Evolutionary conservation across 2,329 filamentous ascomycete species (phyloP).

Genomic region (Clonostachys solani): DNA sequence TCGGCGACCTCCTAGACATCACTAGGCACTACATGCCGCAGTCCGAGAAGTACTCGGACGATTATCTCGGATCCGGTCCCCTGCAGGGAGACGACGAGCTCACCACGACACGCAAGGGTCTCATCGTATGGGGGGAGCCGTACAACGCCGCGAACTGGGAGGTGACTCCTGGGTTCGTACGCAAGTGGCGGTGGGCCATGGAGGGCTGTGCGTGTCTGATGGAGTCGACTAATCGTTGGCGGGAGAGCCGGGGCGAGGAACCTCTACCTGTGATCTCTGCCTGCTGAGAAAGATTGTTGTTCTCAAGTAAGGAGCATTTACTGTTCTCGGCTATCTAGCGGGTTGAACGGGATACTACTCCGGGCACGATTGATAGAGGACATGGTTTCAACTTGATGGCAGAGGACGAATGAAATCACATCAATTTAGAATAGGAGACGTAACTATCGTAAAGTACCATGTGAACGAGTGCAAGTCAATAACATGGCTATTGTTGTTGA

Average conservation of each 20-base stretch:
- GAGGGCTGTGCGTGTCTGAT: conserved; percentile 10
- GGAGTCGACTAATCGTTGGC: neutral
- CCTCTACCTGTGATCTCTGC: neutral
- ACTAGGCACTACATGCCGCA: no score
- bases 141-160: conserved; percentile 9
- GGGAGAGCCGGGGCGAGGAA: neutral
- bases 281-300: no score
- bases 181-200: conserved; percentile 12
- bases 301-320: no score
- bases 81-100: neutral
- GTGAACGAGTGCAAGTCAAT: no score
- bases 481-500: no score
- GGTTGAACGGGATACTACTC: no score
- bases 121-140: neutral
- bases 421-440: no score
- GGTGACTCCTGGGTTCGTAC: conserved; percentile 11
- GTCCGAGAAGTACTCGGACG: neutral
- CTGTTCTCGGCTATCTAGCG: no score
- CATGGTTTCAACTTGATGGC: no score
- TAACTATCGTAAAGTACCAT: no score
- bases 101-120: neutral
- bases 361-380: no score
- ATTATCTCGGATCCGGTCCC: neutral
- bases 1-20: neutral
- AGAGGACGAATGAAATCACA: no score